phyloP scores from a whole-genome alignment of 306 rosid genomes.

The Glycine soja region DNA sequence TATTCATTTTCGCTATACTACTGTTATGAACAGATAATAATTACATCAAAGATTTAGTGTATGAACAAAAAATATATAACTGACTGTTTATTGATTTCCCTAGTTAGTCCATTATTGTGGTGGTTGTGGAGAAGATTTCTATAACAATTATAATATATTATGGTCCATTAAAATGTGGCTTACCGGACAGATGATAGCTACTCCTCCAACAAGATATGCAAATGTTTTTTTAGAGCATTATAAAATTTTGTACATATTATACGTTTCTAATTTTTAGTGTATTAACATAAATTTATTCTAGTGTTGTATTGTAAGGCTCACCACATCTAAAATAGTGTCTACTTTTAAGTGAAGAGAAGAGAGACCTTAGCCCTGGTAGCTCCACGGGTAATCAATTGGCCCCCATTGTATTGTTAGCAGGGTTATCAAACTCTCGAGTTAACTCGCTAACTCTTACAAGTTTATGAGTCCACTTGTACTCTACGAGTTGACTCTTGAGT shows the following conservation, averaged over 20 bases:
- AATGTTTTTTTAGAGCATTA: neutral
- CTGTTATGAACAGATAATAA: conserved; percentile 31
- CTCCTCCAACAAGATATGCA: conserved; percentile 24
- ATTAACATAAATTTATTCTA: neutral
- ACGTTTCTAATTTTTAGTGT: neutral
- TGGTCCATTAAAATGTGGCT: conserved; percentile 6
- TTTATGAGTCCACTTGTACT: no score
- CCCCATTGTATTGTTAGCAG: no score
- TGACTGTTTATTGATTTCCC: neutral
- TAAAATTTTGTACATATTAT: neutral
- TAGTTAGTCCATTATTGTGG: conserved; percentile 35
- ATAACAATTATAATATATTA: neutral
- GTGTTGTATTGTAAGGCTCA: neutral
- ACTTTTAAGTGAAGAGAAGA: no score
- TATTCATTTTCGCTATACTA: neutral
- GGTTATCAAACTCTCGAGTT: no score
- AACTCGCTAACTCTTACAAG: no score
- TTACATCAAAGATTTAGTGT: conserved; percentile 17
- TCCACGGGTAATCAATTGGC: no score
- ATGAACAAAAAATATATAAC: neutral
- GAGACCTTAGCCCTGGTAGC: no score
- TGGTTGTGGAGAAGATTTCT: conserved; percentile 11
- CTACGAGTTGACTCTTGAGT: no score
- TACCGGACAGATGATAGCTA: conserved; percentile 25
- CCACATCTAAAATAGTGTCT: neutral